Conservation (phyloP, 1,284 basidiomycete genomes). For the Xanthoconium separans region DNA sequence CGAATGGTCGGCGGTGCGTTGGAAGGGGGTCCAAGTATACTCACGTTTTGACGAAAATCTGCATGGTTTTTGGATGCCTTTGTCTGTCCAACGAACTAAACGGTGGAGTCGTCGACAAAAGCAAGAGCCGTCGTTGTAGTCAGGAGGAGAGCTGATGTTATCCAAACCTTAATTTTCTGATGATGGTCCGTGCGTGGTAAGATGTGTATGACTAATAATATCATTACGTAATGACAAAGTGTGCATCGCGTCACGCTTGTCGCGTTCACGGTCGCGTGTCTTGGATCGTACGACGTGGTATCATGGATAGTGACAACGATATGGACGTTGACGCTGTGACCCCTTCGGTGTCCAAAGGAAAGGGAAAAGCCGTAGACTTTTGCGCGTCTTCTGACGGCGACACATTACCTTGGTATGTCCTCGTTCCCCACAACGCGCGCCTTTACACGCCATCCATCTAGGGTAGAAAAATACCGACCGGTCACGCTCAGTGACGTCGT, state of each 20-base stretch:
- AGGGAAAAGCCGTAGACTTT: conserved; percentile 57
- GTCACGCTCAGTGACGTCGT: conserved; percentile 89
- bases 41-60: conserved; percentile 94
- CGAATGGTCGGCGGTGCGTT: background rate
- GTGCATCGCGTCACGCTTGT: background rate
- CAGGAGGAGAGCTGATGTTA: conserved; percentile 9
- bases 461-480: conserved; percentile 96
- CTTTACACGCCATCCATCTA: conserved; percentile 31
- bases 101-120: conserved; percentile 88
- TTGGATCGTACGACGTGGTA: background rate
- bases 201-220: conserved; percentile 13
- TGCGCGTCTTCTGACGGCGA: conserved; percentile 51
- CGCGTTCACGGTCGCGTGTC: background rate
- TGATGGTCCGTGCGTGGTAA: conserved; percentile 46
- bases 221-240: conserved; percentile 14
- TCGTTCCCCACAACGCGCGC: background rate
- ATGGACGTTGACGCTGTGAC: conserved; percentile 44
- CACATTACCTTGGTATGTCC: conserved; percentile 68
- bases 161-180: conserved; percentile 36
- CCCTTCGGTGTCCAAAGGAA: conserved; percentile 50
- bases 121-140: conserved; percentile 45
- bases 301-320: conserved; percentile 58
- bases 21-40: too few species aligned
- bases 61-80: conserved; percentile 73
- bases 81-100: conserved; percentile 82